Conservation (phyloP, 495 filamentous ascomycete species). For the Neurospora discreta region DNA sequence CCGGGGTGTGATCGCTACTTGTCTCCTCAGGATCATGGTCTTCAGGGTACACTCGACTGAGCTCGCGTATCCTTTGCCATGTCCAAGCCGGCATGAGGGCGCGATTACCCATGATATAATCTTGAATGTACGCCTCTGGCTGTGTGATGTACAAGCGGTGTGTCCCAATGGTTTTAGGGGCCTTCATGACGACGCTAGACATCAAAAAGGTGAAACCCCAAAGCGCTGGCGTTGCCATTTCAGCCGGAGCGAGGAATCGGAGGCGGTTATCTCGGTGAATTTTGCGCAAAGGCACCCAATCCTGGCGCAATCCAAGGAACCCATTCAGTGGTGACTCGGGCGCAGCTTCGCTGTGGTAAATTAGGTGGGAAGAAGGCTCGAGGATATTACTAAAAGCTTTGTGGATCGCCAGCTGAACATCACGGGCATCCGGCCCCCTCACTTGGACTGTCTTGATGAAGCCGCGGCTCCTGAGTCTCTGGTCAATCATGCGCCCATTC, state of each 20-base stretch:
- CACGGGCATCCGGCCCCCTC: slow-evolving; percentile 44
- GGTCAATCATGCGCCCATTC: slow-evolving; percentile 40
- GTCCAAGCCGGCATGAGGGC: slow-evolving; percentile 42
- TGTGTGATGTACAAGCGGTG: slow-evolving; percentile 56
- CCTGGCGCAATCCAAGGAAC: slow-evolving; percentile 39
- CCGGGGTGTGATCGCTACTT: slow-evolving; percentile 32
- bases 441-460: slow-evolving; percentile 50
- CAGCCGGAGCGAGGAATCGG: slow-evolving; percentile 50
- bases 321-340: slow-evolving; percentile 23
- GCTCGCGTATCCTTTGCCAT: slow-evolving; percentile 47
- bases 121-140: slow-evolving; percentile 52
- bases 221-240: slow-evolving; percentile 53
- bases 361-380: slow-evolving; percentile 15
- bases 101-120: slow-evolving; percentile 36
- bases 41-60: slow-evolving; percentile 43
- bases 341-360: slow-evolving; percentile 10
- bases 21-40: slow-evolving; percentile 7
- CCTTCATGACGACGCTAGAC: slow-evolving; percentile 53
- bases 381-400: slow-evolving; percentile 45
- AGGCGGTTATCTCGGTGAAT: slow-evolving; percentile 54
- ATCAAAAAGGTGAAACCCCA: slow-evolving; percentile 58
- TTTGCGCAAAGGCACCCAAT: slow-evolving; percentile 61
- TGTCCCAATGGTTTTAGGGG: slow-evolving; percentile 26
- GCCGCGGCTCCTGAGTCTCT: slow-evolving; percentile 53
- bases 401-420: slow-evolving; percentile 48